Percentiles rank a stretch among this genome's conserved stretches.
These are phyloP conservation scores for Cryptococcus sp. DNA, from an alignment of 1,284 basidiomycete species.

Conservation along the genomic window DNA sequence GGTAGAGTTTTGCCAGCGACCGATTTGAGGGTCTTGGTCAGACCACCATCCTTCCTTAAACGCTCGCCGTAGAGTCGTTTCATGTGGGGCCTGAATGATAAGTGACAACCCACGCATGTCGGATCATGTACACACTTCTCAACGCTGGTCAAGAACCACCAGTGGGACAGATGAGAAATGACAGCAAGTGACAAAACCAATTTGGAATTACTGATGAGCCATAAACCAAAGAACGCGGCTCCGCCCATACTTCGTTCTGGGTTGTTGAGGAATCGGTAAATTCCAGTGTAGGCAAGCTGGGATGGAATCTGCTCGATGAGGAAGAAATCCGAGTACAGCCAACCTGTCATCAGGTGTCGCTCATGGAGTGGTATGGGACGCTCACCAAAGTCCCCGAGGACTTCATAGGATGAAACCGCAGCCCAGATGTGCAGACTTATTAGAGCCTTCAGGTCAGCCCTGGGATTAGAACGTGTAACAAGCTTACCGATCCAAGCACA, in stretches of 20 bases:
- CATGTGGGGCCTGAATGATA: conserved; percentile 85
- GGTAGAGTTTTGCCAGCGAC: conserved; percentile 73
- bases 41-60: conserved; percentile 87
- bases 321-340: conserved; percentile 99
- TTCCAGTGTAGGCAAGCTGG: conserved; percentile 90
- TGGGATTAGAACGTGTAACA: neutral
- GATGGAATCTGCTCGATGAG: conserved; percentile 82
- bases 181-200: conserved; percentile 80
- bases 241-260: conserved; percentile 90
- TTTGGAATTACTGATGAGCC: conserved; percentile 83
- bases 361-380: neutral
- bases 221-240: conserved; percentile 89
- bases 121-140: conserved; percentile 64
- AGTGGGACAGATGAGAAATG: conserved; percentile 74
- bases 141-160: conserved; percentile 85
- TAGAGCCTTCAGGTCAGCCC: conserved; percentile 58
- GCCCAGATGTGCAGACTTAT: conserved; percentile 89
- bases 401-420: conserved; percentile 81
- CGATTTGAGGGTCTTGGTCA: conserved; percentile 91
- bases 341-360: conserved; percentile 54
- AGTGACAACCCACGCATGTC: neutral
- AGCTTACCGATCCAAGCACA: conserved; percentile 70
- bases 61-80: conserved; percentile 88
- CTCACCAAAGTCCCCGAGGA: conserved; percentile 81
- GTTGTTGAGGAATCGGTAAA: conserved; percentile 94